phyloP scores from a whole-genome alignment of 1,284 basidiomycete species.

The Cutaneotrichosporon sp. region DNA sequence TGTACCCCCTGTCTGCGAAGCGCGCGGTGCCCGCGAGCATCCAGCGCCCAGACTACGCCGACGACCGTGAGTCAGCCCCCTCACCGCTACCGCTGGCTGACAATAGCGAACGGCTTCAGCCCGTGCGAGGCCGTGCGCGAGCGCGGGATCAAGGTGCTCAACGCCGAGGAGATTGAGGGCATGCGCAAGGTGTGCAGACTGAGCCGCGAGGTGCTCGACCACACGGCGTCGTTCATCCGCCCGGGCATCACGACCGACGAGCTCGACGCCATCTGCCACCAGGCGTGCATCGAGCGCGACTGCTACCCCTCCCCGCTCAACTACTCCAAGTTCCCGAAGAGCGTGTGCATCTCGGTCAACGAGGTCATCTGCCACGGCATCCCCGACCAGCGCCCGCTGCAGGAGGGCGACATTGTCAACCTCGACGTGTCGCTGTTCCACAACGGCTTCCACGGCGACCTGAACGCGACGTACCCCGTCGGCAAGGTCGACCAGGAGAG shows the following conservation, averaged over 20 bases:
- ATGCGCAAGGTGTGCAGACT: slow-evolving; percentile 64
- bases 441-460: slow-evolving; percentile 80
- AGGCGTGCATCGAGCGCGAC: slow-evolving; percentile 85
- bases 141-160: slow-evolving; percentile 44
- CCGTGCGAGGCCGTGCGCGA: slow-evolving; percentile 43
- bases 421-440: slow-evolving; percentile 64
- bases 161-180: slow-evolving; percentile 52
- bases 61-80: slow-evolving; percentile 45
- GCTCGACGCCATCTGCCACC: slow-evolving; percentile 92
- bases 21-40: slow-evolving; percentile 51
- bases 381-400: slow-evolving; percentile 80
- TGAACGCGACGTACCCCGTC: slow-evolving; percentile 84
- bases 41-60: slow-evolving; percentile 52
- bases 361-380: slow-evolving; percentile 98
- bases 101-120: slow-evolving; percentile 44
- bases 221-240: slow-evolving; percentile 77
- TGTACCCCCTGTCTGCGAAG: slow-evolving; percentile 51
- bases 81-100: not conserved
- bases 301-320: slow-evolving; percentile 94
- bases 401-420: slow-evolving; percentile 92
- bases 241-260: slow-evolving; percentile 96
- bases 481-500: slow-evolving; percentile 82
- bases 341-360: slow-evolving; percentile 93
- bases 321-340: slow-evolving; percentile 92
- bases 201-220: slow-evolving; percentile 85